Evolutionary conservation across 495 filamentous ascomycete species (phyloP).

Genomic region (Aspergillus haitiensis): DNA sequence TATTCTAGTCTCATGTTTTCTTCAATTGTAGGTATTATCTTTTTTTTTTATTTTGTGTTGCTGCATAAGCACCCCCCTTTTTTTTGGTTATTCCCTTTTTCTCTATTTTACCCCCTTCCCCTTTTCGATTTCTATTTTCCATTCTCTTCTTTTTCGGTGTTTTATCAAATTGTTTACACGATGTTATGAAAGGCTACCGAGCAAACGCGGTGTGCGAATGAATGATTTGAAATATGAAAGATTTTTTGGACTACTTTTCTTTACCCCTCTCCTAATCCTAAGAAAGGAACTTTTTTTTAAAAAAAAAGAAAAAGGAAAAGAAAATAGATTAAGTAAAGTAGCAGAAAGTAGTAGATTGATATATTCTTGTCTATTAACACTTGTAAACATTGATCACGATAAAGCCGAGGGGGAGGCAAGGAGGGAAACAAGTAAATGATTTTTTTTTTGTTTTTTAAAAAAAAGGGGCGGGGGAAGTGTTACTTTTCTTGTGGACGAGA

Average conservation of each 20-base stretch:
- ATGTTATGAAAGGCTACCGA: conserved; percentile 2
- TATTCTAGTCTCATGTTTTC: neutral
- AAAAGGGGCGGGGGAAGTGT: neutral
- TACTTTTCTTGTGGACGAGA: too few relatives aligned
- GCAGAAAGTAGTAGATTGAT: neutral
- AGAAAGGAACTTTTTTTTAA: neutral
- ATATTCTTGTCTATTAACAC: conserved; percentile 14
- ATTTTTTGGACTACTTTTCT: neutral
- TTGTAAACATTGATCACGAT: conserved; percentile 4
- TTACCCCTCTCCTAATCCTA: too few relatives aligned
- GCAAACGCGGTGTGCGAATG: conserved; percentile 16
- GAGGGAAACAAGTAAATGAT: neutral
- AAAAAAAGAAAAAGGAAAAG: conserved; percentile 1
- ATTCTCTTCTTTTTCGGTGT: conserved; percentile 9
- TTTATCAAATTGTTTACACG: conserved; percentile 10
- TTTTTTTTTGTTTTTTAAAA: too few relatives aligned
- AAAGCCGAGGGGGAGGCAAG: neutral
- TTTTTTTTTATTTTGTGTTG: neutral
- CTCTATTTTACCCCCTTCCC: neutral
- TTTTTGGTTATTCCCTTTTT: neutral
- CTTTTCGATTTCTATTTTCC: neutral
- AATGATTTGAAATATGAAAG: conserved; percentile 7
- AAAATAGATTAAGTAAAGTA: neutral
- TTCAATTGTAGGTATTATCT: neutral
- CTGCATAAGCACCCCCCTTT: neutral